phyloP scores from a whole-genome alignment of 768 basidiomycete species.

The Artomyces pyxidatus region DNA sequence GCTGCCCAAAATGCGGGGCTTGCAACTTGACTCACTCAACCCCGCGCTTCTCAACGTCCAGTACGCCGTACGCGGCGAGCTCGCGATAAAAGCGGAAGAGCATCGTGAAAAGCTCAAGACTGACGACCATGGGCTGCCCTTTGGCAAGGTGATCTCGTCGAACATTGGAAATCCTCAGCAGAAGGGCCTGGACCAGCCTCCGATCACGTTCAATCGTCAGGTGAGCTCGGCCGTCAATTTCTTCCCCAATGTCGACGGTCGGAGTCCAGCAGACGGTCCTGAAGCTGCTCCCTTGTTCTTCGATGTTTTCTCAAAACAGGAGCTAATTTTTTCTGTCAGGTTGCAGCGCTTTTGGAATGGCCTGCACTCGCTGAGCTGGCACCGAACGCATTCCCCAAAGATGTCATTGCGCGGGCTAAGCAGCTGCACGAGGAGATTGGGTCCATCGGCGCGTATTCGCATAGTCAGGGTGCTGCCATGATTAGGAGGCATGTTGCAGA shows the following conservation, averaged over 20 bases:
- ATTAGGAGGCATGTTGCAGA: constrained; percentile 84
- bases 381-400: constrained; percentile 71
- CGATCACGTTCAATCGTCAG: constrained; percentile 90
- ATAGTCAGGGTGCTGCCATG: constrained; percentile 85
- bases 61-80: constrained; percentile 95
- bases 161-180: constrained; percentile 99
- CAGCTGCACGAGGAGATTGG: constrained; percentile 82
- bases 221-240: constrained; percentile 42
- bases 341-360: constrained; percentile 89
- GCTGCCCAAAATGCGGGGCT: constrained; percentile 23
- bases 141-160: constrained; percentile 82
- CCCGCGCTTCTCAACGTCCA: constrained; percentile 79
- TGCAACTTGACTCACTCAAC: constrained; percentile 72
- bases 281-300: too few relatives aligned
- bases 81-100: constrained; percentile 89
- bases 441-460: constrained; percentile 91
- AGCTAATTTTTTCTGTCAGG: too few relatives aligned
- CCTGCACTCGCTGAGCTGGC: constrained; percentile 76
- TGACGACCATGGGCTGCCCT: constrained; percentile 58
- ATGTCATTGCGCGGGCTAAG: constrained; percentile 78
- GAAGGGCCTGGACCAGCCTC: constrained; percentile 85
- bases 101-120: constrained; percentile 63
- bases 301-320: too few relatives aligned
- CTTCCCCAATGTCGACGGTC: too few relatives aligned
- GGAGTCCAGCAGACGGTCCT: too few relatives aligned